These are phyloP conservation scores for Aspergillus candidus DNA, from an alignment of 2,329 filamentous ascomycete genomes.

Conservation along the genomic window DNA sequence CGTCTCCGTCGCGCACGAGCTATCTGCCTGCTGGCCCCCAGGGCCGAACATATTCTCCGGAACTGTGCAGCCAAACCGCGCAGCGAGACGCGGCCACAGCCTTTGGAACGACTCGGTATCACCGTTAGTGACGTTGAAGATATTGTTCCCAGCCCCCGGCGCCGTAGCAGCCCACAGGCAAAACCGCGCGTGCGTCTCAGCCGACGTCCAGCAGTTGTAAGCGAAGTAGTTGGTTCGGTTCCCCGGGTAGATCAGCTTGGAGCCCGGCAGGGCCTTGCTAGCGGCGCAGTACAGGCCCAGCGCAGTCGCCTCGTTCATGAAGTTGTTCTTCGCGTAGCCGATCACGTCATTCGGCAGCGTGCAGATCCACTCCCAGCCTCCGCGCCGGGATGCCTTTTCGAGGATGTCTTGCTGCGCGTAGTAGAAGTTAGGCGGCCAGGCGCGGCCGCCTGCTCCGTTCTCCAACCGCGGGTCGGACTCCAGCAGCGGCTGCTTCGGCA, in stretches of 20 bases:
- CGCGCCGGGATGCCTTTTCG: slow-evolving; percentile 22
- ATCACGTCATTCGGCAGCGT: slow-evolving; percentile 45
- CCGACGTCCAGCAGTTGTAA: slow-evolving; percentile 30
- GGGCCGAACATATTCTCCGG: slow-evolving; percentile 23
- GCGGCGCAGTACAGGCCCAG: slow-evolving; percentile 37
- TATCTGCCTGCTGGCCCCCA: slow-evolving; percentile 8
- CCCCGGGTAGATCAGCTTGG: slow-evolving; percentile 31
- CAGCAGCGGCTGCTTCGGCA: slow-evolving; percentile 43
- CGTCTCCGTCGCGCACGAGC: slow-evolving; percentile 5
- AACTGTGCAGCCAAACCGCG: slow-evolving; percentile 29
- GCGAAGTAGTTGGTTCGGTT: slow-evolving; percentile 27
- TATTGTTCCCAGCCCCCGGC: slow-evolving; percentile 29
- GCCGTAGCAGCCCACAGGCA: slow-evolving; percentile 32
- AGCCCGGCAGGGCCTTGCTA: slow-evolving; percentile 25
- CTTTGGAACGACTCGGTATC: slow-evolving; percentile 34
- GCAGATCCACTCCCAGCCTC: slow-evolving; percentile 37
- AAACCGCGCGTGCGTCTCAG: slow-evolving; percentile 31
- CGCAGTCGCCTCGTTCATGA: slow-evolving; percentile 39
- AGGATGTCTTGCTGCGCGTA: slow-evolving; percentile 47
- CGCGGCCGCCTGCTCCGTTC: slow-evolving; percentile 11
- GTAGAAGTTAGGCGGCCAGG: slow-evolving; percentile 47
- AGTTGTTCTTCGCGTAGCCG: slow-evolving; percentile 37
- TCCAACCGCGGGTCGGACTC: slow-evolving; percentile 45
- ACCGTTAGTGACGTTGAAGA: slow-evolving; percentile 40
- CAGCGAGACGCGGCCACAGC: slow-evolving; percentile 38